Base-by-base conservation (phyloP, 768 basidiomycete species). In the Leccinum subgranulosum region DNA sequence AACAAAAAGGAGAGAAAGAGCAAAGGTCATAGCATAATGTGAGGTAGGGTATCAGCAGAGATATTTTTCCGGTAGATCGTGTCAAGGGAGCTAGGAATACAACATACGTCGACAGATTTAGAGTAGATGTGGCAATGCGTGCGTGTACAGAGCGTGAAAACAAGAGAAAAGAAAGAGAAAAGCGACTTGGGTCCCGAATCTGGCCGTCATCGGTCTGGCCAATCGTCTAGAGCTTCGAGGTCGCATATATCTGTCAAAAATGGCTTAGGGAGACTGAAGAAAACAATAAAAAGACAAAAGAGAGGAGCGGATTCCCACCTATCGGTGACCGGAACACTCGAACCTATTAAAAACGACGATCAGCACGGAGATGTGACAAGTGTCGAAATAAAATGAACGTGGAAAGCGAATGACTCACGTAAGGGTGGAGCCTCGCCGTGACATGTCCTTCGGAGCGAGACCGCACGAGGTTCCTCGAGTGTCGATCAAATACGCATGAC, bases 251-350 rank as follows among this genome's bases (percentile, higher is more conserved):
- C 71, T 72, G 36, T 39, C 45, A 58, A 60, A 47, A 58, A 59
- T 41, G 56, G 51, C 8, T 54, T 36, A 60, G 53, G 34, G 34
- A 55, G 39, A 5, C 15, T 9, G 11, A 25, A 28, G 28, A n/a
- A 12, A 31, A 33, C 4, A 33, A 27, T 21, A 5, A 23, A 23
- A 50, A 7, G 17, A 34, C 23, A 46, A 10, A 33, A n/a, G 2
- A 33, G 5, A 31, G 6, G 17, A 17, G 7, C 14, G 14, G 41
- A 29, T 54, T 51, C 71, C 49, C 51, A 72, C 71, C 71, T 54
- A 72, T 72, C 28, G 71, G 71, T 29, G 71, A 72, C 43, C 61
- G 66, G 47, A 72, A 72, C 25, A 62, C 57, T 19, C 71, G 67
- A 58, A 72, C 55, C 71, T 48, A 15, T 73, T 50, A 47, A 21